Conservation (phyloP, 495 filamentous ascomycete genomes). For the Aeminium ludgeri region DNA sequence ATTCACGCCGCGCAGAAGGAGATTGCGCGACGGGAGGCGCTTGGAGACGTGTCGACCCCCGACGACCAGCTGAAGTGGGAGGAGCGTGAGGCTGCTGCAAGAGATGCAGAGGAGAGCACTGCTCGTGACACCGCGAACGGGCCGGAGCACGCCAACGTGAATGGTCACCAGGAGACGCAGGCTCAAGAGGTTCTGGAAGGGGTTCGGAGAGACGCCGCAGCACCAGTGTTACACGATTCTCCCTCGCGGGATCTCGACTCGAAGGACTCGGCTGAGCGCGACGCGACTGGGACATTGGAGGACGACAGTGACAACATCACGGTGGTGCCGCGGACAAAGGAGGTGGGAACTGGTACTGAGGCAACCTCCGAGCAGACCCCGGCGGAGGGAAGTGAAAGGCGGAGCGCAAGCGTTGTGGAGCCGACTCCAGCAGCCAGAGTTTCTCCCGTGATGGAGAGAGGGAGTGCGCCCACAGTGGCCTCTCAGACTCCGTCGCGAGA, state of each 20-base stretch:
- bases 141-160: slow-evolving; percentile 1
- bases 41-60: slow-evolving; percentile 20
- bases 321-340: slow-evolving; percentile 5
- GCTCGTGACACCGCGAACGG: slow-evolving; percentile 16
- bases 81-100: slow-evolving; percentile 12
- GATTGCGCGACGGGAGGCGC: slow-evolving; percentile 21
- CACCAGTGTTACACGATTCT: not conserved
- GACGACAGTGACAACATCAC: slow-evolving; percentile 15
- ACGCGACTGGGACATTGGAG: not conserved
- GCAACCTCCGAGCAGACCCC: too few relatives aligned
- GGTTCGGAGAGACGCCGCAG: not conserved
- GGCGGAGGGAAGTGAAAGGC: too few relatives aligned
- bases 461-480: too few relatives aligned
- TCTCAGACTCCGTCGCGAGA: slow-evolving; percentile 34
- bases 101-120: slow-evolving; percentile 17
- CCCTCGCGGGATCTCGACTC: slow-evolving; percentile 1
- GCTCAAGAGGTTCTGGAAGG: slow-evolving; percentile 9
- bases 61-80: slow-evolving; percentile 28
- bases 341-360: too few relatives aligned
- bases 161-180: not conserved
- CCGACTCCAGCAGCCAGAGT: too few relatives aligned
- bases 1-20: slow-evolving; percentile 24
- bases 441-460: too few relatives aligned
- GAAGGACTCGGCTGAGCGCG: not conserved
- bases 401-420: too few relatives aligned